Base-by-base conservation (phyloP, 2,329 filamentous ascomycete species). In the Thielaviopsis euricoi region DNA sequence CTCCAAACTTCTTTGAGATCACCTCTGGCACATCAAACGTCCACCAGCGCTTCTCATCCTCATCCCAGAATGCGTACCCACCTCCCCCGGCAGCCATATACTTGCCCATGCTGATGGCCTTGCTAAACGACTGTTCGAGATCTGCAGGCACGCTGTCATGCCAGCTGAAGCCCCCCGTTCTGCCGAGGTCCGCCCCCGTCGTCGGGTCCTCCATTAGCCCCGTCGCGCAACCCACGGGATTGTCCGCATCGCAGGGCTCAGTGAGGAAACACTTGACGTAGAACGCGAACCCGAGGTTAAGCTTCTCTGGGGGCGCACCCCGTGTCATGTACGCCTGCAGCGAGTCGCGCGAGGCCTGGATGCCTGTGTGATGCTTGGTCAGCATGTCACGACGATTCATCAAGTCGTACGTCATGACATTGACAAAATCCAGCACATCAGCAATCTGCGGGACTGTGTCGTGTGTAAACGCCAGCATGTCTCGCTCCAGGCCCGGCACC, bases 11-110 rank as follows among this genome's bases (percentile, higher is more conserved):
- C 58, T 72, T 71, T 13, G 67, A 63, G 55, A 89, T 82, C 13
- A 81, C 73, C 7, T 74, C 72, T 0, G 76, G 73, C 0, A 81
- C 85, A 61, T 89, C 86, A 73, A 82, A 89, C 0, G 83, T 83
- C 86, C 86, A 89, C 76, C 85, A 89, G 29, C 83, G 66, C 57
- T 76, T 69, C 62, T 79, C 73, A 4, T 70, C 62, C 0, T 66
- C 60, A 64, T 89, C 86, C 74, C 79, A 86, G 68, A 80, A 88
- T 66, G 84, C 87, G 66, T 82, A 77, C 0, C 83, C 86, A 2
- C 55, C 54, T 21, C 84, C 85, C 1, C 71, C 68, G 1, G 70
- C 62, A 1, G 74, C 67, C 62, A 89, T 85, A 29, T 80, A 81
- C 52, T 66, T 65, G 0, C 81, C 82, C 10, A 76, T 62, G 0